Evolutionary conservation across 495 filamentous ascomycete genomes (phyloP), one percentile per base, ranked within the genome.

Genomic region (Penicillium arizonense): DNA sequence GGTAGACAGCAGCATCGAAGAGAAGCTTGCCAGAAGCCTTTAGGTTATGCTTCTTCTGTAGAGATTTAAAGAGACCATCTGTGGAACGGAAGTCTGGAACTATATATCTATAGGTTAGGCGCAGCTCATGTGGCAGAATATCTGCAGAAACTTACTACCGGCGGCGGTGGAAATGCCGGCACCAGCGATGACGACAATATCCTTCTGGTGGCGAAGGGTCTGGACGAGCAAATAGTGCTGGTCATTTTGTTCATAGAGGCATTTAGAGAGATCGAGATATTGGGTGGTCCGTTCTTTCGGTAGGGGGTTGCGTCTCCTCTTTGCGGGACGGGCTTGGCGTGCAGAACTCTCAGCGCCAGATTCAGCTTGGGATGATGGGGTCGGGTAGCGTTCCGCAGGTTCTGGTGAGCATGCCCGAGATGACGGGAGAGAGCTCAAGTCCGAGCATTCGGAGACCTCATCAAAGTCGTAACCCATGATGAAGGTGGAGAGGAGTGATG

Each of bases 1-100:
- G 88, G 73, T 97, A 98, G 52, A 98, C 94, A 3, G 93, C 95
- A 43, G 94, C 94, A 75, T 98, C 94, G 59, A 98, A 97, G 2
- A 98, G 80, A 59, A 96, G 85, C 71, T 98, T 97, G 23, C 94
- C 94, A 0, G 93, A 96, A 20, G 89, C 85, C 69, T 95, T 97
- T 26, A 96, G 75, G 45, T 91, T 93, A 69, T 96, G 89, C 56
- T 96, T 86, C 44, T 83, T 86, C 21, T 87, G 85, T 30, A 96
- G 75, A 13, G 85, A 87, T 44, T 83, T 85, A 71, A 98, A 98
- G 2, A 98, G 81, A 20, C 94, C 94, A 53, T 81, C 86, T 0
- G 86, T 83, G 4, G 94, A 97, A 56, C 94, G 90, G 64, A 98
- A 98, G 65, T 98, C 94, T 67, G 95, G 95, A 60, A 98, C 91